Percentiles rank a stretch among this genome's conserved stretches.
Conservation (phyloP, 129 eudicot genomes). For the Solidago caesia region DNA sequence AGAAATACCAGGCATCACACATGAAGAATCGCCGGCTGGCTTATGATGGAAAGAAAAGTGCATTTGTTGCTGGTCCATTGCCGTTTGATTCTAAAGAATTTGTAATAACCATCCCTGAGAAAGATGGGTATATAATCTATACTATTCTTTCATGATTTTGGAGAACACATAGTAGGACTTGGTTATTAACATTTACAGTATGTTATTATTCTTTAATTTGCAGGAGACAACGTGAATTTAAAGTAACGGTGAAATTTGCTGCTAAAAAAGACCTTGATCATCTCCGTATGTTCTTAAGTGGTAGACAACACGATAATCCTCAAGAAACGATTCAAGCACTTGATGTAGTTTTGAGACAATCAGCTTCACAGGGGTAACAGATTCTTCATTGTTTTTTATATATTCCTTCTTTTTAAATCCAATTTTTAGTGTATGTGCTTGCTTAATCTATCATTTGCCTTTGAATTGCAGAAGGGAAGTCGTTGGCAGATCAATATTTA, state of each 20-base stretch:
- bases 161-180: neutral
- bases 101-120: conserved; percentile 37
- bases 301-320: conserved; percentile 52
- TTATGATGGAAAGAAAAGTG: conserved; percentile 74
- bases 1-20: conserved; percentile 33
- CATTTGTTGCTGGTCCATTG: conserved; percentile 54
- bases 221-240: conserved; percentile 55
- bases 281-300: conserved; percentile 35
- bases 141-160: neutral
- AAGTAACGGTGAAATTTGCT: conserved; percentile 57
- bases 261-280: conserved; percentile 46
- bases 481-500: conserved; percentile 71
- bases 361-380: conserved; percentile 37
- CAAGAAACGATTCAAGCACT: conserved; percentile 69
- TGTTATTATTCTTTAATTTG: neutral
- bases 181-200: neutral
- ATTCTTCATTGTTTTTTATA: neutral
- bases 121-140: conserved; percentile 22
- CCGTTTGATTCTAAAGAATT: conserved; percentile 68
- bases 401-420: neutral
- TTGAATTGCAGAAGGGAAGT: conserved; percentile 36
- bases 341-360: conserved; percentile 60
- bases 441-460: neutral
- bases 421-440: neutral
- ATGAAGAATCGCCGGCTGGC: conserved; percentile 48